phyloP scores from a whole-genome alignment of 352 stramenopile species.

The Pythium coloratum region DNA sequence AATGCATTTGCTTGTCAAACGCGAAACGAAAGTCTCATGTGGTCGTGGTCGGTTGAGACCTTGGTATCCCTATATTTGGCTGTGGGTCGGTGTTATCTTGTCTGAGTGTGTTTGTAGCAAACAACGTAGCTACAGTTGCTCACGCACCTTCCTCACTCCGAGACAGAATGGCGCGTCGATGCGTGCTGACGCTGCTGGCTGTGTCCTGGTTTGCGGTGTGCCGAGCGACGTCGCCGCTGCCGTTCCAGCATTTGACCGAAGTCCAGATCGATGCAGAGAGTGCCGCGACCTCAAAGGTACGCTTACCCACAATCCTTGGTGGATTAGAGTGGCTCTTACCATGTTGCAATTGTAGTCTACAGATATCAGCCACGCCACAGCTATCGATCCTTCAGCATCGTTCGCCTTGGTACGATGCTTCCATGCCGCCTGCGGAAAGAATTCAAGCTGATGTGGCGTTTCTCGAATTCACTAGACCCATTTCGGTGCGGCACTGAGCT shows the following conservation, averaged over 20 bases:
- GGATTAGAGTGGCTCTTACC: neutral
- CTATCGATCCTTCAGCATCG: neutral
- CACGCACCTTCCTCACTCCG: neutral
- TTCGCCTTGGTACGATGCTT: neutral
- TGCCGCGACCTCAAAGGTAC: neutral
- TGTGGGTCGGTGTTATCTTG: neutral
- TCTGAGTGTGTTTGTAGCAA: neutral
- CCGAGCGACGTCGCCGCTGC: neutral
- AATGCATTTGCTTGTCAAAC: neutral
- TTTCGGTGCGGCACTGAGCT: slow-evolving; percentile 12
- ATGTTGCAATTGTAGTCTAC: neutral
- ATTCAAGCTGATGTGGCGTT: no score
- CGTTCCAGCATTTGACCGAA: neutral
- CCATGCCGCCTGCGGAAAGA: no score
- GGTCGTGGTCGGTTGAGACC: neutral
- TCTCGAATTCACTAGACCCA: neutral
- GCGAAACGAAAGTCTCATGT: neutral
- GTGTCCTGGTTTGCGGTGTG: neutral
- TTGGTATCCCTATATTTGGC: neutral
- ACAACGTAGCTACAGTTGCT: neutral
- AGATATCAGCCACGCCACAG: neutral
- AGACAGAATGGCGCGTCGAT: neutral
- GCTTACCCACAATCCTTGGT: neutral
- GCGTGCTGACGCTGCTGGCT: neutral
- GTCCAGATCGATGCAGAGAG: neutral